These are phyloP conservation scores for Globisporangium canariense DNA, from an alignment of 352 stramenopile genomes.

Conservation along the genomic window DNA sequence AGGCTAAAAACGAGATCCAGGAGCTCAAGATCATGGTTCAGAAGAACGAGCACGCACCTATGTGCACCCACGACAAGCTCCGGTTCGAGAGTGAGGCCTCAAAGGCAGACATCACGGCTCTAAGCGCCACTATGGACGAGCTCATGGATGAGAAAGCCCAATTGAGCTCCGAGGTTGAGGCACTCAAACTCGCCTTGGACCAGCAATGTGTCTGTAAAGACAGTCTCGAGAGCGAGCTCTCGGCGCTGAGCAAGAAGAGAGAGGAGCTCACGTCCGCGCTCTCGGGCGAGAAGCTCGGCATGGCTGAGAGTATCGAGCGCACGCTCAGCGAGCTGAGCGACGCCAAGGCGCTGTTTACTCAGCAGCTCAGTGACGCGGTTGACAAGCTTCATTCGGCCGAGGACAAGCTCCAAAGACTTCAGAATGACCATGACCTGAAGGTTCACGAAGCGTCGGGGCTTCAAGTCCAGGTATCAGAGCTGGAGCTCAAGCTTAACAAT, in stretches of 20 bases:
- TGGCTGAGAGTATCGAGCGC: constrained; percentile 1
- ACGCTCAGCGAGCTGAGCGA: not conserved
- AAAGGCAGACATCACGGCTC: not conserved
- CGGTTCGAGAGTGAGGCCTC: constrained; percentile 8
- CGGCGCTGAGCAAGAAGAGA: not conserved
- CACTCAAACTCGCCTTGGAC: not conserved
- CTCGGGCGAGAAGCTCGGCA: constrained; percentile 13
- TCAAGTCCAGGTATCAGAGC: not conserved
- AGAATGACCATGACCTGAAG: not conserved
- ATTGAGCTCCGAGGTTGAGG: not conserved
- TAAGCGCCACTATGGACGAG: constrained; percentile 8
- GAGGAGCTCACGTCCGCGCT: constrained; percentile 10
- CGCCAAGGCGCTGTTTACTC: not conserved
- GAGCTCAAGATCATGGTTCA: constrained; percentile 12
- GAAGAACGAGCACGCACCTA: constrained; percentile 10
- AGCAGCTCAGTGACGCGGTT: constrained; percentile 2
- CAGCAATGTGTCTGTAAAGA: not conserved
- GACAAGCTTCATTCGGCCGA: not conserved
- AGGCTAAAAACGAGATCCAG: constrained; percentile 1
- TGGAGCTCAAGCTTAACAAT: not conserved
- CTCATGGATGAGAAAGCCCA: not conserved
- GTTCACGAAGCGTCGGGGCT: not conserved
- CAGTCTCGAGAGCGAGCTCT: not conserved
- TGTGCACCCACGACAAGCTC: constrained; percentile 14
- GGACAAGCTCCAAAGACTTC: not conserved